Conservation (phyloP, 352 stramenopile species). For the Discostella stelligera region DNA sequence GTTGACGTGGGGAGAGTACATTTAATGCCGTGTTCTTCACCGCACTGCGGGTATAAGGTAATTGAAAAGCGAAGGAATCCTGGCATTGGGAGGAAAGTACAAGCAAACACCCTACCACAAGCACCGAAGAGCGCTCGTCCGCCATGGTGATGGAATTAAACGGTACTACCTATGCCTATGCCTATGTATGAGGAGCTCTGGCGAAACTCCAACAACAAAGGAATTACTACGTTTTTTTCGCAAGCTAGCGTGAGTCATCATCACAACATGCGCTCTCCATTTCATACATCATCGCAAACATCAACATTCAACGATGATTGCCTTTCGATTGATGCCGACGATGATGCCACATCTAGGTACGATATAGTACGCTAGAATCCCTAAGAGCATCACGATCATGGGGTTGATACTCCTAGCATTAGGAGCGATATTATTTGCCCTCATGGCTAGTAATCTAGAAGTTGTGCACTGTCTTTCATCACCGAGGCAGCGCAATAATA, state of each 20-base stretch:
- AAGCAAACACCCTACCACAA: not conserved
- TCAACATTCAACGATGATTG: too few species aligned
- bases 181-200: too few species aligned
- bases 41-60: not conserved
- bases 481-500: conserved; percentile 10
- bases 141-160: not conserved
- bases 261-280: too few species aligned
- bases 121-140: not conserved
- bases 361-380: too few species aligned
- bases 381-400: not conserved
- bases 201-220: not conserved
- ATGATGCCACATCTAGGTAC: too few species aligned
- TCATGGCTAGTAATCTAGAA: not conserved
- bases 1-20: conserved; percentile 66
- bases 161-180: too few species aligned
- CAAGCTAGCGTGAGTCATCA: not conserved
- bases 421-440: conserved; percentile 4
- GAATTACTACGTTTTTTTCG: not conserved
- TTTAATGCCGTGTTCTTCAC: conserved; percentile 13
- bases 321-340: too few species aligned
- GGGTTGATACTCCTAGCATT: not conserved
- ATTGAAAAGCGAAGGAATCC: conserved; percentile 15
- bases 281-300: too few species aligned
- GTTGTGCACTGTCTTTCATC: conserved; percentile 25
- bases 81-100: not conserved